Base-by-base conservation (phyloP, 2,329 filamentous ascomycete species). In the Geosmithia putterillii region DNA sequence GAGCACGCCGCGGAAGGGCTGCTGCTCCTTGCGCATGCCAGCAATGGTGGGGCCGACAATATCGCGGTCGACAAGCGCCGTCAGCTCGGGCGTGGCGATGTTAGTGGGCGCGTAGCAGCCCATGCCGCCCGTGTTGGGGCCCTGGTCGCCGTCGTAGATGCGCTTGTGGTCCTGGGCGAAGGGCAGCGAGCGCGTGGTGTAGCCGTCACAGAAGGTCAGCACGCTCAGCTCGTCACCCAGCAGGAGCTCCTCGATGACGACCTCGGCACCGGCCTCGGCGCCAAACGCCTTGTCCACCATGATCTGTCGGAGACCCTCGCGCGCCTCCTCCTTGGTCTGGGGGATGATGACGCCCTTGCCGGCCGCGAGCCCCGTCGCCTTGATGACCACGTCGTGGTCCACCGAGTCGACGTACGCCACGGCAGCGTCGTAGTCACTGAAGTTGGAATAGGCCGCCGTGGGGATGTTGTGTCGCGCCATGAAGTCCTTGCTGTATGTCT, bases 1-100 rank as follows among this genome's bases (percentile, higher is more conserved):
- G 7, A 89, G 69, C 23, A 84, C 74, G 42, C 85, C 83, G 37
- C 72, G 66, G 57, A 83, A 83, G 10, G 73, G 74, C 1, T 43
- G 42, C 36, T 40, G 20, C 28, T 43, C 42, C 36, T 19, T 25
- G 36, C 81, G 76, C 86, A 96, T 90, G 45, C 88, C 89, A 46
- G 86, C 76, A 47, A 96, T 78, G 2, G 89, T 95, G 7, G 90
- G 89, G 59, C 88, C 79, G n/a, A 96, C 74, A 44, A 95, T 83
- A 28, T 83, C 84, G 44, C 73, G 71, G 57, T 95, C 83, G 47
- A 98, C 79, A 47, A 80, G 73, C 17, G 54, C 81, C 17, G 92
- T 73, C n/a, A 94, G 70, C 47, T 82, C 77, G 42, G 79, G 75
- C 0, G 82, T 83, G 23, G 83, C 81, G 53, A 89, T 81, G 49